Conservation (phyloP, 305 asterid species). For the Solanum hybrid region DNA sequence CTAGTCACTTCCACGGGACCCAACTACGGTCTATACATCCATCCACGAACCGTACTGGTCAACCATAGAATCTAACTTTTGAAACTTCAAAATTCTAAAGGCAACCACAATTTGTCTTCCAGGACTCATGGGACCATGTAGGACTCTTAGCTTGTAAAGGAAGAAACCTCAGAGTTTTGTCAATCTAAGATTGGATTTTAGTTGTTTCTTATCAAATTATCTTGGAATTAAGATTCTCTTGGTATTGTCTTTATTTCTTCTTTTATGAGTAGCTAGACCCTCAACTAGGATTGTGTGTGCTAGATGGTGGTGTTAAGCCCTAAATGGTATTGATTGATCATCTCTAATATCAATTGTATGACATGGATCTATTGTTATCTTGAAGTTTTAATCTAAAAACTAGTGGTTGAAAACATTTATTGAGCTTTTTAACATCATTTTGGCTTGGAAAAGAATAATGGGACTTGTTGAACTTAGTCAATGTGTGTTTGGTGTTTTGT, state of each 20-base stretch:
- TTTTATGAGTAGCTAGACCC: too few species aligned
- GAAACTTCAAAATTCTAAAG: too few species aligned
- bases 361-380: too few species aligned
- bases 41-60: too few species aligned
- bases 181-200: neutral
- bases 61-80: too few species aligned
- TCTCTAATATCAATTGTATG: too few species aligned
- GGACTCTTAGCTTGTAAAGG: neutral
- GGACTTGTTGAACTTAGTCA: neutral
- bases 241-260: neutral
- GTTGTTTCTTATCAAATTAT: neutral
- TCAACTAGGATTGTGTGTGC: neutral
- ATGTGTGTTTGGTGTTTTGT: neutral
- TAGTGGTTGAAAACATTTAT: too few species aligned
- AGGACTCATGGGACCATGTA: too few species aligned
- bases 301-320: neutral
- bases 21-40: too few species aligned
- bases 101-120: too few species aligned
- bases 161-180: neutral
- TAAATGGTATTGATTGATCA: neutral
- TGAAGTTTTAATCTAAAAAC: too few species aligned
- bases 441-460: neutral
- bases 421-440: neutral
- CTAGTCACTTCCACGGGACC: too few species aligned
- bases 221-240: neutral